Evolutionary conservation across 352 stramenopile species (phyloP).

Genomic region (Phytopythium sindhum): DNA sequence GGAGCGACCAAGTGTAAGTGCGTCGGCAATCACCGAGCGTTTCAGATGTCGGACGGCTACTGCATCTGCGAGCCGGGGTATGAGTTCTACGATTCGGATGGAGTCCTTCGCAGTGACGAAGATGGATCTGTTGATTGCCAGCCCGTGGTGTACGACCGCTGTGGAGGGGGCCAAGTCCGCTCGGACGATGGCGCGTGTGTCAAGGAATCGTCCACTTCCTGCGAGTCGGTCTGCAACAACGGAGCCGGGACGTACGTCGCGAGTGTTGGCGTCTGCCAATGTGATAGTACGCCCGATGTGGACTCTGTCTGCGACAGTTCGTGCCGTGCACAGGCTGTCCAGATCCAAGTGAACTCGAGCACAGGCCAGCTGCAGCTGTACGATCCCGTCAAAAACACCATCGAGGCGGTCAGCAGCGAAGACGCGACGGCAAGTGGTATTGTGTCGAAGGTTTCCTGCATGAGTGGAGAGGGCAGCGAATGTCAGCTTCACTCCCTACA

Average conservation of each 20-base stretch:
- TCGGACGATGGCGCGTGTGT: slow-evolving; percentile 71
- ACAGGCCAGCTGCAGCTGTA: slow-evolving; percentile 61
- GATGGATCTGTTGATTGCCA: slow-evolving; percentile 90
- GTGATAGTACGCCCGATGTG: slow-evolving; percentile 64
- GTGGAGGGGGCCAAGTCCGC: slow-evolving; percentile 65
- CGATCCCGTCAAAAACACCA: slow-evolving; percentile 35
- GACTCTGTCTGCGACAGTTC: slow-evolving; percentile 76
- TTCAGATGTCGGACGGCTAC: slow-evolving; percentile 89
- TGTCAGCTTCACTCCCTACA: slow-evolving; percentile 61
- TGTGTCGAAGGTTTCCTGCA: slow-evolving; percentile 52
- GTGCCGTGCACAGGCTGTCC: slow-evolving; percentile 51
- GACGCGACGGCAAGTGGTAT: slow-evolving; percentile 20
- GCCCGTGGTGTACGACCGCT: slow-evolving; percentile 89
- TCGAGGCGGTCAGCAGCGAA: slow-evolving; percentile 11
- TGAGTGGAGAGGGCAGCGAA: slow-evolving; percentile 9
- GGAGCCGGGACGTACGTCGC: slow-evolving; percentile 70
- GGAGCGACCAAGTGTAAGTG: slow-evolving; percentile 79
- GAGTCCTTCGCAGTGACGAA: slow-evolving; percentile 75
- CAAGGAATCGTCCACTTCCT: slow-evolving; percentile 33
- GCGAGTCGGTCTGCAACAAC: slow-evolving; percentile 57
- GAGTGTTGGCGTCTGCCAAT: slow-evolving; percentile 87
- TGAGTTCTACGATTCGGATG: slow-evolving; percentile 89
- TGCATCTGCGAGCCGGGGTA: slow-evolving; percentile 91
- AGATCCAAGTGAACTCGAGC: slow-evolving; percentile 56
- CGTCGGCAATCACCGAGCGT: slow-evolving; percentile 83